phyloP scores from a whole-genome alignment of 192 early-diverging fungal genomes.

The Jimgerdemannia lactiflua region DNA sequence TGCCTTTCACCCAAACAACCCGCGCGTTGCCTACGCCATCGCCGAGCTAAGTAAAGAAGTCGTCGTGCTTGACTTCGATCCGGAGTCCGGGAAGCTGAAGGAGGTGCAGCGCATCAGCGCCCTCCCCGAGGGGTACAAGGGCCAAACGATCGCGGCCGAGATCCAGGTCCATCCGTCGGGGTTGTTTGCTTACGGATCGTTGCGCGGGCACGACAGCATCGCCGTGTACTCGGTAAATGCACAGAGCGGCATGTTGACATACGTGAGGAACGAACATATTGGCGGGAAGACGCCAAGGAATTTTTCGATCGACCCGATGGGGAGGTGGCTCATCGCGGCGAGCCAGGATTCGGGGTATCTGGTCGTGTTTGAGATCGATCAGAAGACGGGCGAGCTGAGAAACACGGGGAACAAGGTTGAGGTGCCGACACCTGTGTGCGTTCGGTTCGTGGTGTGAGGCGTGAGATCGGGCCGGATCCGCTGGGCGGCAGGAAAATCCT shows the following conservation, averaged over 20 bases:
- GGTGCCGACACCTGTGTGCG: slow-evolving; percentile 22
- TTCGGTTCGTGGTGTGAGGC: slow-evolving; percentile 13
- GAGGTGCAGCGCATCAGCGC: slow-evolving; percentile 20
- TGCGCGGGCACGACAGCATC: slow-evolving; percentile 29
- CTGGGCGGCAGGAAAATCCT: too few species aligned
- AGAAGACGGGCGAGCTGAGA: slow-evolving; percentile 15
- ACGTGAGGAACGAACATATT: slow-evolving; percentile 12
- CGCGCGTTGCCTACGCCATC: slow-evolving; percentile 21
- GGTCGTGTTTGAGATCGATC: slow-evolving; percentile 25
- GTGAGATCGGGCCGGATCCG: too few species aligned
- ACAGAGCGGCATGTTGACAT: slow-evolving; percentile 19
- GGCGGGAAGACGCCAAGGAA: slow-evolving; percentile 27
- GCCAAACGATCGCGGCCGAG: slow-evolving; percentile 13
- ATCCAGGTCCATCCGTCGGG: slow-evolving; percentile 26
- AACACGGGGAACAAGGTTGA: slow-evolving; percentile 3
- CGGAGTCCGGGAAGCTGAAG: slow-evolving; percentile 12
- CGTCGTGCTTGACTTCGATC: slow-evolving; percentile 28
- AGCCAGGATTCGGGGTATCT: slow-evolving; percentile 29
- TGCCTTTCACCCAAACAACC: slow-evolving; percentile 22
- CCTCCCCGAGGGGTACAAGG: slow-evolving; percentile 21
- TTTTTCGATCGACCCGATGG: slow-evolving; percentile 31
- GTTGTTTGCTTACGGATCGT: slow-evolving; percentile 22
- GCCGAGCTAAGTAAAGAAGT: slow-evolving; percentile 26
- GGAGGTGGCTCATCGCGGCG: slow-evolving; percentile 20
- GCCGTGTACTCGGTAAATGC: slow-evolving; percentile 22